Base-by-base conservation (phyloP, 371 early-diverging fungal genomes). In the Mucor mucedo region DNA sequence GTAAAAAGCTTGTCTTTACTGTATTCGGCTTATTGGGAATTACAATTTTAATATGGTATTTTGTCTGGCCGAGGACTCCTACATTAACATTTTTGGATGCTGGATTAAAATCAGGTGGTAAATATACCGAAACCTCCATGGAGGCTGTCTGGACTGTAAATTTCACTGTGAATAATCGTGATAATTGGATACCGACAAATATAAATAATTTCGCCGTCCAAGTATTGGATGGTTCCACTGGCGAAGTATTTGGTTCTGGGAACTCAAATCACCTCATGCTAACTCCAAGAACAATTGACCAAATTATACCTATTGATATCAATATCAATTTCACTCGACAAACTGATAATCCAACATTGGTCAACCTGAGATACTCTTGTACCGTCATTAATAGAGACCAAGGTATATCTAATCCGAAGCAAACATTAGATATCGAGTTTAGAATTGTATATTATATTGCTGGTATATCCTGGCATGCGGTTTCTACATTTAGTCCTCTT, bases 61-160 rank as follows among this genome's bases (percentile, higher is more conserved):
- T 81, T 70, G 81, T 78, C 2, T 81, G 81, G 77, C 81, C 81
- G 0, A 67, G 81, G 10, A 44, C 39, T n/a, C 76, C 76, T 0
- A 66, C 62, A 8, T 49, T 80, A 16, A 39, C 30, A 3, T 70
- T 65, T 29, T 30, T 62, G 2, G 65, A 70, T 8, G 70, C 69
- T 0, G 65, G 55, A 4, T 33, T 75, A 10, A 54, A 44, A 39
- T 40, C 58, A 29, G 27, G 40, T 14, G 47, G 47, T 47, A 21
- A 13, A 28, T 56, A 60, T 55, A 64, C 69, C 2, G 35, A 30
- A 5, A 63, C 52, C 27, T 52, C 60, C 14, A 60, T 64, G 58
- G 50, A 57, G 13, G 63, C 75, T 41, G 16, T 21, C 16, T 75
- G 75, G 75, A 63, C 44, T 44, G 69, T 75, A 11, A 69, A 64